Evolutionary conservation across 2,329 filamentous ascomycete species (phyloP), one percentile per base, ranked within the genome.

Genomic region (Colletotrichum scovillei): DNA sequence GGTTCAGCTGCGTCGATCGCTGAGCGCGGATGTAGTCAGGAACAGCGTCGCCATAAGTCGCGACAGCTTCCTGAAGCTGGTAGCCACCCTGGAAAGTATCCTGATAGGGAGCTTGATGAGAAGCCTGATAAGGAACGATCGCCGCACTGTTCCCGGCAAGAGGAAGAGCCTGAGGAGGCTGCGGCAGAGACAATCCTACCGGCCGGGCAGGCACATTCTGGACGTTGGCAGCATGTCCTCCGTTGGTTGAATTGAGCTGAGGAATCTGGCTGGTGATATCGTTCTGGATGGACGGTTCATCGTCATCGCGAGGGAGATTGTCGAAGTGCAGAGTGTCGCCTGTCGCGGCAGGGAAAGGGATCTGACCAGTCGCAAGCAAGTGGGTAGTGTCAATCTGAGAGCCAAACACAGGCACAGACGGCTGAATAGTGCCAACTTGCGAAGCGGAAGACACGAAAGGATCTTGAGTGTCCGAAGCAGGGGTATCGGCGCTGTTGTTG

Each of bases 1-100:
- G 73, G 53, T 82, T 82, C 24, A 89, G 79, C 74, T 81, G 76
- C 9, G 75, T 64, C 0, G 87, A 88, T 22, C 81, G 80, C 55
- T 78, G 76, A 19, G 65, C 73, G 1, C 71, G 75, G n/a, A 78
- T 74, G 16, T 77, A 69, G n/a, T 76, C 73, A 3, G 77, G 67
- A 1, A 76, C 28, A 3, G 67, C n/a, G 6, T 58, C 42, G n/a
- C 26, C 12, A 19, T 64, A 46, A 24, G 42, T 30, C 46, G 53
- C 24, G 11, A 52, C 52, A 7, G 28, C 22, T 11, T 26, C 55
- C 38, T 52, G 58, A 22, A 32, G 38, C n/a, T 46, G 28, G 35
- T 69, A 64, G 26, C 58, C n/a, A 49, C 38, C 9, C 69, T 49
- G 42, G 7, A n/a, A 49, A 49, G 42, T n/a, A 22, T 9, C 42